phyloP scores from a whole-genome alignment of 192 early-diverging fungal species.

The Coemansia sp. region DNA sequence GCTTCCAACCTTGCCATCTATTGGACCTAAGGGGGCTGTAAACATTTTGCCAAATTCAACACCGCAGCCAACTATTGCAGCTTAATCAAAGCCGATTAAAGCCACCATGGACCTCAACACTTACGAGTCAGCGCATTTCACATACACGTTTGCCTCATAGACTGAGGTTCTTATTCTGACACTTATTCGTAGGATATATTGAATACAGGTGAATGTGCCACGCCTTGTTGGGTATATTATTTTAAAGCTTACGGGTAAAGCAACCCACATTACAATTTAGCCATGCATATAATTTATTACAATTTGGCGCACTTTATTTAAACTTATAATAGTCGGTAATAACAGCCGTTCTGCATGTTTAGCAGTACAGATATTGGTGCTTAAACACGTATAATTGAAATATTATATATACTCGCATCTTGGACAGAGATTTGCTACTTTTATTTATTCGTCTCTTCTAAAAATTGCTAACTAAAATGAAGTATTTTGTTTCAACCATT shows the following conservation, averaged over 20 bases:
- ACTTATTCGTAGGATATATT: constrained; percentile 1
- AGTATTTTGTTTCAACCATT: constrained; percentile 7
- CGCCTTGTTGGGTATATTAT: background rate
- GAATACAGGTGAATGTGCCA: background rate
- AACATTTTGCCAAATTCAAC: background rate
- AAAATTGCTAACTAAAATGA: constrained; percentile 9
- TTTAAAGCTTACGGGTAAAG: background rate
- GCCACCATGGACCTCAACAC: constrained; percentile 15
- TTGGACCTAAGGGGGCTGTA: background rate
- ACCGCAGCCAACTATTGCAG: background rate
- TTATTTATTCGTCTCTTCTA: too few relatives aligned
- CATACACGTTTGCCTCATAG: constrained; percentile 7
- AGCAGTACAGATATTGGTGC: background rate
- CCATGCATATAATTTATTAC: background rate
- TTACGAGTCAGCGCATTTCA: constrained; percentile 3
- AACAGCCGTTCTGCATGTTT: background rate
- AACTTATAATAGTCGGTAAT: background rate
- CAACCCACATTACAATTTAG: background rate
- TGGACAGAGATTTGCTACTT: too few relatives aligned
- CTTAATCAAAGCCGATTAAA: background rate
- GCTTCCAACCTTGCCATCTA: background rate
- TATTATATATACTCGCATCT: background rate
- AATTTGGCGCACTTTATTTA: background rate
- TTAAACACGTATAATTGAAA: background rate
- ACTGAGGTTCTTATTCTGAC: constrained; percentile 14